phyloP scores from a whole-genome alignment of 345 rosid genomes.

The Noccaea caerulescens region DNA sequence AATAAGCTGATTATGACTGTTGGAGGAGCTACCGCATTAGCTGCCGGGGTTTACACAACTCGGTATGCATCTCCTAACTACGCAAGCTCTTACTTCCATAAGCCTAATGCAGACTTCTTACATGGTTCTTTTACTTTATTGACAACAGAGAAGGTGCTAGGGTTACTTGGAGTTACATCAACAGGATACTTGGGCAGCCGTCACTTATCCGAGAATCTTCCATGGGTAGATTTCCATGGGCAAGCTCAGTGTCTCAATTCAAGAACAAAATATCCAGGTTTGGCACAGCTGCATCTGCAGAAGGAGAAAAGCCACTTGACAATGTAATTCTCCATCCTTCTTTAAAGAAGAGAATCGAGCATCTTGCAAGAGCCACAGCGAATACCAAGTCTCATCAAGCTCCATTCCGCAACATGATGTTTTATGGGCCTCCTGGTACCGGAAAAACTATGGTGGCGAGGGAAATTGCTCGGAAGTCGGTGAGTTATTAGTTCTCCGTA shows the following conservation, averaged over 20 bases:
- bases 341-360: constrained; percentile 82
- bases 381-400: constrained; percentile 91
- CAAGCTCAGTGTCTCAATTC: constrained; percentile 57
- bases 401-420: constrained; percentile 95
- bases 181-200: constrained; percentile 94
- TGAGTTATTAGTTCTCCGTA: constrained; percentile 35
- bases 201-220: constrained; percentile 97
- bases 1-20: constrained; percentile 84
- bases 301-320: constrained; percentile 57
- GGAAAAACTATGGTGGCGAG: constrained; percentile 98
- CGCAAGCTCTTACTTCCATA: constrained; percentile 16
- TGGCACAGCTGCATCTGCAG: constrained; percentile 43
- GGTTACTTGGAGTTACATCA: constrained; percentile 91
- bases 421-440: constrained; percentile 98
- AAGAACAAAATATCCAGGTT: constrained; percentile 49
- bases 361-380: constrained; percentile 88
- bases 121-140: constrained; percentile 25
- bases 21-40: constrained; percentile 96
- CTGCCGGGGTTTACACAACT: constrained; percentile 93
- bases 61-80: constrained; percentile 51
- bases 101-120: constrained; percentile 12
- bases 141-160: constrained; percentile 88
- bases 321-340: constrained; percentile 88
- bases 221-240: constrained; percentile 72
- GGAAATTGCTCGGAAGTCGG: constrained; percentile 95